Conservation (phyloP, 768 basidiomycete species). For the Termitomyces sp. region DNA sequence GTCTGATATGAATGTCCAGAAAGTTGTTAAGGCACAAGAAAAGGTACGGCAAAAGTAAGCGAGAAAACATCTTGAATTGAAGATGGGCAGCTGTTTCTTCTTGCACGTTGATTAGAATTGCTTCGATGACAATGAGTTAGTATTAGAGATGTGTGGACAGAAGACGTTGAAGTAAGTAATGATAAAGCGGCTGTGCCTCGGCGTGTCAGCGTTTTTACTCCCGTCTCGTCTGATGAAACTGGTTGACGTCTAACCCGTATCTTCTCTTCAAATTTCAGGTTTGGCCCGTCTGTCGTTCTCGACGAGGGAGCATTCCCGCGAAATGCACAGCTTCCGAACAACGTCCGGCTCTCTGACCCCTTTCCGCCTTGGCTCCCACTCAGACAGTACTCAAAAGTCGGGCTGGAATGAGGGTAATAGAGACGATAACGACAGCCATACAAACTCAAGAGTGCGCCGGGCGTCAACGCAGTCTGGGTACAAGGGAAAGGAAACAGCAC, state of each 20-base stretch:
- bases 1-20: not conserved
- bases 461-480: constrained; percentile 19
- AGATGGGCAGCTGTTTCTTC: constrained; percentile 1
- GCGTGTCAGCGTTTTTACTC: constrained; percentile 13
- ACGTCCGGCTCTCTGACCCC: constrained; percentile 19
- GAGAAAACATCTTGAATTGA: constrained; percentile 11
- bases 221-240: constrained; percentile 14
- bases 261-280: constrained; percentile 4
- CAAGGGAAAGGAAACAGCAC: constrained; percentile 27
- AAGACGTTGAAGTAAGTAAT: constrained; percentile 13
- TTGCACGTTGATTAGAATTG: not conserved
- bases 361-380: constrained; percentile 18
- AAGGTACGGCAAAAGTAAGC: constrained; percentile 13
- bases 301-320: constrained; percentile 10
- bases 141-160: constrained; percentile 8
- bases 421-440: constrained; percentile 11
- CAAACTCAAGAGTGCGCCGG: constrained; percentile 18
- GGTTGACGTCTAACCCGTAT: constrained; percentile 14
- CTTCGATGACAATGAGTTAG: constrained; percentile 1
- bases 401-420: constrained; percentile 11
- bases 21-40: constrained; percentile 3
- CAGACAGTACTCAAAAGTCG: constrained; percentile 11
- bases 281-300: constrained; percentile 18
- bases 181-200: constrained; percentile 14
- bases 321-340: constrained; percentile 19